These are phyloP conservation scores for Phialophora expanda DNA, from an alignment of 2,329 filamentous ascomycete species.

Conservation along the genomic window DNA sequence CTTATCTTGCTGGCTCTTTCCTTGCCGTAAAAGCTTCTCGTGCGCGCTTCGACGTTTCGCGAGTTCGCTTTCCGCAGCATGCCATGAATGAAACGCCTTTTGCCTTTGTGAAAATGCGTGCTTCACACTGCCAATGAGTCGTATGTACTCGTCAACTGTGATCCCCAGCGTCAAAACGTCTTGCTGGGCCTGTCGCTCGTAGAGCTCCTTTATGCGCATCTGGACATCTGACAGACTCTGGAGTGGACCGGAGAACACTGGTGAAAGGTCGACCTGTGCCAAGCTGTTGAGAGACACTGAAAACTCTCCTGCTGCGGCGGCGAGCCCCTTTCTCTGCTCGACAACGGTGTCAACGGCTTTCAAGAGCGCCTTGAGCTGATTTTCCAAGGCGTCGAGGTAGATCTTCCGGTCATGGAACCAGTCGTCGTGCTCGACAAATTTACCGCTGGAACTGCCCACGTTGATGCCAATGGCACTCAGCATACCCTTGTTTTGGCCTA, in stretches of 20 bases:
- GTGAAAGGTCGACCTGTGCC: conserved; percentile 89
- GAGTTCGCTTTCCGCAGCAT: conserved; percentile 84
- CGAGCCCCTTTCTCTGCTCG: conserved; percentile 85
- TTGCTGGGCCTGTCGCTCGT: conserved; percentile 95
- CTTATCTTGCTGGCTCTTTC: conserved; percentile 93
- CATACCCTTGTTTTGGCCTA: conserved; percentile 91
- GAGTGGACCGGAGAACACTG: conserved; percentile 82
- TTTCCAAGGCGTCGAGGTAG: conserved; percentile 92
- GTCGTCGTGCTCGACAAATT: conserved; percentile 98
- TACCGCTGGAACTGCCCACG: conserved; percentile 72
- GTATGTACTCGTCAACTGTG: conserved; percentile 97
- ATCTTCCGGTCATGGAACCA: conserved; percentile 98
- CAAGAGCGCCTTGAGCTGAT: conserved; percentile 83
- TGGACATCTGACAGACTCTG: conserved; percentile 93
- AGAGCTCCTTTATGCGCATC: conserved; percentile 89
- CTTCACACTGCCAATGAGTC: conserved; percentile 93
- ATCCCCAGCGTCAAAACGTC: conserved; percentile 96
- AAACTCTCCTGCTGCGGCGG: conserved; percentile 92
- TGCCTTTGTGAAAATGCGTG: conserved; percentile 89
- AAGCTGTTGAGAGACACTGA: conserved; percentile 90
- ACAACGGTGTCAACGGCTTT: conserved; percentile 96
- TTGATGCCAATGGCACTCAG: conserved; percentile 82
- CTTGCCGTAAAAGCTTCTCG: conserved; percentile 93
- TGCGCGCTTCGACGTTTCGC: conserved; percentile 87
- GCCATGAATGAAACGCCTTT: conserved; percentile 95